Evolutionary conservation across 257 asterid genomes (phyloP).

Genomic region (Jaltomata sinuosa): DNA sequence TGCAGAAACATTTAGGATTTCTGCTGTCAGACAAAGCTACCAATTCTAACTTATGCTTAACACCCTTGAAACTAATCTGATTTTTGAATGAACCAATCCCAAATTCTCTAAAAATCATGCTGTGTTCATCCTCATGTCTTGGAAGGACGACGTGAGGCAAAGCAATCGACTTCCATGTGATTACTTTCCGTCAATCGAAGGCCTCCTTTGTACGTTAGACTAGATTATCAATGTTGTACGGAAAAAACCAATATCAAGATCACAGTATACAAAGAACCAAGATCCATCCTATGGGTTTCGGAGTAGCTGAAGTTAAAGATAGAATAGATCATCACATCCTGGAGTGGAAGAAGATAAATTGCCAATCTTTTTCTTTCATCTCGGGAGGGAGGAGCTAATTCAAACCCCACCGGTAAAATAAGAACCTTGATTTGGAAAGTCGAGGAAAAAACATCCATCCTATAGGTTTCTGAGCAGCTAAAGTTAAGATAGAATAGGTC

Average conservation of each 20-base stretch:
- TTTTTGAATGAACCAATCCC: background rate
- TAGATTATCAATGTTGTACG: background rate
- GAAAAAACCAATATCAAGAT: too few relatives aligned
- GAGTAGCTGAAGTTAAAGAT: background rate
- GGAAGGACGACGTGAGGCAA: background rate
- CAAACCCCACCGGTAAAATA: background rate
- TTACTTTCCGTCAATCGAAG: background rate
- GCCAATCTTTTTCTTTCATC: background rate
- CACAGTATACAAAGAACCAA: background rate
- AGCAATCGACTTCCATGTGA: background rate
- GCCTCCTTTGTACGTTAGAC: background rate
- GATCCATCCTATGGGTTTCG: background rate
- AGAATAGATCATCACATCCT: background rate
- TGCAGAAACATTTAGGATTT: background rate
- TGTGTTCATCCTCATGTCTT: background rate
- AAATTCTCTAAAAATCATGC: background rate
- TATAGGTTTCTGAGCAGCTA: background rate
- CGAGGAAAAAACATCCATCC: too few relatives aligned
- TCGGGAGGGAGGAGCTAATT: background rate
- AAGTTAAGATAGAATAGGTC: background rate
- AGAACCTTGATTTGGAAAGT: background rate
- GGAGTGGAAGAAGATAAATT: background rate
- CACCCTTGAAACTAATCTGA: background rate
- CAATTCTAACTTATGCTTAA: background rate
- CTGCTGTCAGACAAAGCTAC: background rate